Evolutionary conservation across 306 rosid genomes (phyloP).

Genomic region (Lablab purpureus): DNA sequence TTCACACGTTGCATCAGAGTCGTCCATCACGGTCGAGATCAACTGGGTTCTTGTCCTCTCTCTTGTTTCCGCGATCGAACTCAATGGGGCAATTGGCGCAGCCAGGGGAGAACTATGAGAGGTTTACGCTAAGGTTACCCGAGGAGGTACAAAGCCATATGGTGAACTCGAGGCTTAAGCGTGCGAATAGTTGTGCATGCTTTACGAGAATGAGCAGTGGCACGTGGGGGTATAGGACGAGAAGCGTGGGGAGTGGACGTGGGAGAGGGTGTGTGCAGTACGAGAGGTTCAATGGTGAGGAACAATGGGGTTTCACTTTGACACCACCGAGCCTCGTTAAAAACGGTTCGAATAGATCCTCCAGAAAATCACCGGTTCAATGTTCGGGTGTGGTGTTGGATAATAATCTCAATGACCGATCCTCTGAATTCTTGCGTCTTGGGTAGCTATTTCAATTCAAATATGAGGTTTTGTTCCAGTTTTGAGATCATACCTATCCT

Average conservation of each 20-base stretch:
- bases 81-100: slow-evolving; percentile 48
- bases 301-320: slow-evolving; percentile 49
- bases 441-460: not conserved
- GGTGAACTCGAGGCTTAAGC: slow-evolving; percentile 38
- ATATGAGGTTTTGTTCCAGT: too few species aligned
- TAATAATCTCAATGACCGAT: not conserved
- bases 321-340: slow-evolving; percentile 1
- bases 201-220: slow-evolving; percentile 67
- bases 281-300: slow-evolving; percentile 45
- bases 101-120: slow-evolving; percentile 57
- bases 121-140: slow-evolving; percentile 72
- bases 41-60: slow-evolving; percentile 45
- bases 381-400: not conserved
- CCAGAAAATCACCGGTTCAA: slow-evolving; percentile 23
- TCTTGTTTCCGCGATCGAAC: slow-evolving; percentile 49
- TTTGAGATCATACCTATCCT: not conserved
- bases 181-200: slow-evolving; percentile 60
- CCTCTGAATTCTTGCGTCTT: slow-evolving; percentile 28
- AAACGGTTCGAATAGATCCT: slow-evolving; percentile 18
- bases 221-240: slow-evolving; percentile 61
- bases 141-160: slow-evolving; percentile 45
- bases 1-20: slow-evolving; percentile 35
- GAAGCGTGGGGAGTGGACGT: slow-evolving; percentile 49
- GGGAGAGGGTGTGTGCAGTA: slow-evolving; percentile 28
- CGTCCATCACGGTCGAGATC: slow-evolving; percentile 55